A percentile compares a stretch with the other conserved stretches of the same genome.
phyloP scores from a whole-genome alignment of 108 stramenopile species.

The Seminavis robusta region DNA sequence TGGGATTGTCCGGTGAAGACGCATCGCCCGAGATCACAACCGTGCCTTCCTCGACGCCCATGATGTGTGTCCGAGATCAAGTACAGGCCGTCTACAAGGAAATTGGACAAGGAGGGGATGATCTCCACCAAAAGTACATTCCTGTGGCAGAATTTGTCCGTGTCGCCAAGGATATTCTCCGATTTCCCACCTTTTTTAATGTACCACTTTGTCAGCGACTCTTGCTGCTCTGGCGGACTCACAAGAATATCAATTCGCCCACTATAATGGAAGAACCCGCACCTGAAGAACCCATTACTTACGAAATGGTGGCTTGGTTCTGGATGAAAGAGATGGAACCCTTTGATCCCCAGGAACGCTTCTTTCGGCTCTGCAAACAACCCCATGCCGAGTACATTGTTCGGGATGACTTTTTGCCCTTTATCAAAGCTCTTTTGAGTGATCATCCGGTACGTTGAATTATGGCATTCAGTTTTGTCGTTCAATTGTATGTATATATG shows the following conservation, averaged over 20 bases:
- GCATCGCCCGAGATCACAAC: background rate
- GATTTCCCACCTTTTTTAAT: slow-evolving; percentile 93
- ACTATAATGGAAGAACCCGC: background rate
- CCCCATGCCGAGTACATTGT: slow-evolving; percentile 73
- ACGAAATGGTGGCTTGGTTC: slow-evolving; percentile 70
- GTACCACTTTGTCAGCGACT: slow-evolving; percentile 82
- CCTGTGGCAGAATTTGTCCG: slow-evolving; percentile 78
- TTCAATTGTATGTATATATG: too few species aligned
- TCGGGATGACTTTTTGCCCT: slow-evolving; percentile 92
- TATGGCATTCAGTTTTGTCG: slow-evolving; percentile 12
- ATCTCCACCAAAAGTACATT: slow-evolving; percentile 18
- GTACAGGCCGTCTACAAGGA: slow-evolving; percentile 13
- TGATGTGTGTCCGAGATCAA: slow-evolving; percentile 25
- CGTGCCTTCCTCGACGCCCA: too few species aligned
- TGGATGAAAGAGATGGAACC: slow-evolving; percentile 90
- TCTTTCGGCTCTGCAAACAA: slow-evolving; percentile 90
- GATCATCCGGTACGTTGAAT: slow-evolving; percentile 80
- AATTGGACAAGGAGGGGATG: slow-evolving; percentile 11
- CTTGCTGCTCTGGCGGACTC: slow-evolving; percentile 51
- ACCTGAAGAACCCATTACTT: slow-evolving; percentile 37
- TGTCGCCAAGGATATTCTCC: slow-evolving; percentile 90
- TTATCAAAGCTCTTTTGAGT: slow-evolving; percentile 84
- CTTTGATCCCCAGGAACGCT: slow-evolving; percentile 85
- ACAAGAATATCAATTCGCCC: slow-evolving; percentile 4
- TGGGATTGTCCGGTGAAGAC: background rate